phyloP scores from a whole-genome alignment of 495 filamentous ascomycete genomes.

The Cercophora samala region DNA sequence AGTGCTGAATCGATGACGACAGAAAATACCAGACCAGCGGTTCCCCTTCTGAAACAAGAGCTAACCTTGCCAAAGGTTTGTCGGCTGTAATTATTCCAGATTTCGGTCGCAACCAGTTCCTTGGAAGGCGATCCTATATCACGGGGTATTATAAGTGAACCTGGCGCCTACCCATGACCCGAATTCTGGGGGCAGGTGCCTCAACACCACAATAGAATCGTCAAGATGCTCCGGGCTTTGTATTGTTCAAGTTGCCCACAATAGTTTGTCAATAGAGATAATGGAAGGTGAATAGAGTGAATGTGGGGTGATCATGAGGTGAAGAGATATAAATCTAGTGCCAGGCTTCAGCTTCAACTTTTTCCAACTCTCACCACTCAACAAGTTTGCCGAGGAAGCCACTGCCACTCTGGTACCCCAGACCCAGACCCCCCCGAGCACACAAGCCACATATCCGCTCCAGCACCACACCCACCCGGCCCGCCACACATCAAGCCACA shows the following conservation, averaged over 20 bases:
- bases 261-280: not conserved
- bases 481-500: not conserved
- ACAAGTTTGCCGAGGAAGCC: not conserved
- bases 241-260: not conserved
- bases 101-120: not conserved
- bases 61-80: not conserved
- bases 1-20: not conserved
- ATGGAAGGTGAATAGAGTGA: not conserved
- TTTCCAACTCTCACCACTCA: not conserved
- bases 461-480: not conserved
- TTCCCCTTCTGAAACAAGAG: not conserved
- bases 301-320: not conserved
- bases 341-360: not conserved
- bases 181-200: not conserved
- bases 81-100: not conserved
- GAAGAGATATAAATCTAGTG: not conserved
- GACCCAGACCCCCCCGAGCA: too few relatives aligned
- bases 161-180: not conserved
- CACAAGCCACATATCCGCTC: constrained; percentile 2
- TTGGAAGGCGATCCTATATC: not conserved
- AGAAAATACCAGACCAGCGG: not conserved
- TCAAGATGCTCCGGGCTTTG: not conserved
- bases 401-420: not conserved
- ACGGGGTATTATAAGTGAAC: not conserved
- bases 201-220: not conserved